These are phyloP conservation scores for Colletotrichum sp. DNA, from an alignment of 2,329 filamentous ascomycete species.

Conservation along the genomic window DNA sequence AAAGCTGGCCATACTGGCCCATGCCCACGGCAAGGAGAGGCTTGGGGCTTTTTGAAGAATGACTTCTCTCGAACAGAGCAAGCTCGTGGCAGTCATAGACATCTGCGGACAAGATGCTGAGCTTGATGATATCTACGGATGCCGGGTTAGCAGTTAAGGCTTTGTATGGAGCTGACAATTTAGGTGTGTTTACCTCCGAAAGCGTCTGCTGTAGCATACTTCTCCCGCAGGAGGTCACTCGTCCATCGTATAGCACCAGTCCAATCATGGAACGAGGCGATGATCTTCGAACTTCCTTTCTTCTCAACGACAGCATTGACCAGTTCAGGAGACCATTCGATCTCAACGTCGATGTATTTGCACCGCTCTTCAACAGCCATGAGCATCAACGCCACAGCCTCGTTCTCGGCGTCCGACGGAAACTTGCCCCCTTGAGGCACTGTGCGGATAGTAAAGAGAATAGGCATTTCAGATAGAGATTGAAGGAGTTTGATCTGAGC, in stretches of 20 bases:
- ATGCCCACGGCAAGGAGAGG: not conserved
- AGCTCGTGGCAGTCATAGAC: not conserved
- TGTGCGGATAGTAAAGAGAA: not conserved
- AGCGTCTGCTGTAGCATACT: not conserved
- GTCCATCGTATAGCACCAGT: not conserved
- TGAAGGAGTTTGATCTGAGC: not conserved
- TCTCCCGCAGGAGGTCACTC: not conserved
- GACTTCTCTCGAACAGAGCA: not conserved
- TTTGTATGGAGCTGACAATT: not conserved
- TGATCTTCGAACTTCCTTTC: not conserved
- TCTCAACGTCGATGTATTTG: not conserved
- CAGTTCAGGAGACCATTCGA: not conserved
- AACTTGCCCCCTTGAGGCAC: not conserved
- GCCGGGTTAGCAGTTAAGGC: not conserved
- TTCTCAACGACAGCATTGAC: not conserved
- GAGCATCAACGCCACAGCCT: not conserved
- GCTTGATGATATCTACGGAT: not conserved
- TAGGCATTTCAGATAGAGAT: not conserved
- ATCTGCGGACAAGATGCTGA: not conserved
- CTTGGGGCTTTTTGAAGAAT: not conserved
- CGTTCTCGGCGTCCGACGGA: not conserved
- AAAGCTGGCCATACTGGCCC: not conserved
- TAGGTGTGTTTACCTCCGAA: not conserved
- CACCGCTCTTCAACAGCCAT: not conserved
- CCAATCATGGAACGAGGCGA: not conserved